Conservation (phyloP, 225 moss, liverwort and hornwort species). For the Bryoerythrophyllum caledonicum region DNA sequence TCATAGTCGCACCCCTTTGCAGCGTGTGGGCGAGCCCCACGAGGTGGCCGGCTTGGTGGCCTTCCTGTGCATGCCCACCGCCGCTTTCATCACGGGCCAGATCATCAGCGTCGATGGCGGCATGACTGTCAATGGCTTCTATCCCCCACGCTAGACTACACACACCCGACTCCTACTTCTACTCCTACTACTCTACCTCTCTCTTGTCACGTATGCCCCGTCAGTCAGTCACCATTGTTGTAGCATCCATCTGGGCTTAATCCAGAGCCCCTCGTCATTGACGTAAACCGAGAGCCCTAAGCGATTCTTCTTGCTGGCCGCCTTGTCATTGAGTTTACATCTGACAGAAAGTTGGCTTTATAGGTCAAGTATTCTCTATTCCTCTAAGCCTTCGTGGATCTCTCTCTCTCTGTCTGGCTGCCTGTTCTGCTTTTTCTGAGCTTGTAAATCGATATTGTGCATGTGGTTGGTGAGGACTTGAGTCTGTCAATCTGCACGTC, state of each 20-base stretch:
- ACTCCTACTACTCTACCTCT: too few species aligned
- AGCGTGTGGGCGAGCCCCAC: slow-evolving; percentile 72
- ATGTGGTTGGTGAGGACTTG: not conserved
- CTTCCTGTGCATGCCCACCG: slow-evolving; percentile 75
- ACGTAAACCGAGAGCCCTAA: not conserved
- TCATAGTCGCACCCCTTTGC: slow-evolving; percentile 61
- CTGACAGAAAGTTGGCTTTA: not conserved
- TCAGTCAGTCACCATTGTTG: not conserved
- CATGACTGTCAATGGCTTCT: slow-evolving; percentile 60
- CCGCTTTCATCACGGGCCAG: slow-evolving; percentile 72
- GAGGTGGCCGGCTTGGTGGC: slow-evolving; percentile 84
- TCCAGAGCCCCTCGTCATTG: not conserved
- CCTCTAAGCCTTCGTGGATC: not conserved
- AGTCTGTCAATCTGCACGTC: not conserved
- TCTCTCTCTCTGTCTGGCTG: not conserved
- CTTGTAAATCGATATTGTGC: not conserved
- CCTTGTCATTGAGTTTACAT: not conserved
- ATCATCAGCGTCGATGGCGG: slow-evolving; percentile 77
- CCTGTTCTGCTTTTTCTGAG: not conserved
- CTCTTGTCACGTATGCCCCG: not conserved
- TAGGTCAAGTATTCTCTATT: not conserved
- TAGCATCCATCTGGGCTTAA: not conserved
- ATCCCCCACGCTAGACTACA: slow-evolving; percentile 20
- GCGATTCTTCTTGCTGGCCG: not conserved
- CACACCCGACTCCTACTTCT: too few species aligned